Evolutionary conservation across 1,139 yeast species (phyloP), one percentile per base, ranked within the genome.

Genomic region (Hyphopichia burtonii): DNA sequence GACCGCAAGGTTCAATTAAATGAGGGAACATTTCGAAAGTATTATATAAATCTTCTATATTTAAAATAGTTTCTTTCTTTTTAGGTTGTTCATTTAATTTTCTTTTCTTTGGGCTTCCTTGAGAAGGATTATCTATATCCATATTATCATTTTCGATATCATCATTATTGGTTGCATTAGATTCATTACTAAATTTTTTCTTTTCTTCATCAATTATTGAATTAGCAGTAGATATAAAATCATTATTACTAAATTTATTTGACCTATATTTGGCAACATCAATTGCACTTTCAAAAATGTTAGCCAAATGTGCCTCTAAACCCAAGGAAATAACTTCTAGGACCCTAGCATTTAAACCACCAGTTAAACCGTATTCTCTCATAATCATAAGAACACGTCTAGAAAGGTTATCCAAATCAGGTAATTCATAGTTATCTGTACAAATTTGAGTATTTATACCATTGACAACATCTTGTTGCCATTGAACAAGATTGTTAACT

Each of bases 401-500:
- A 40, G 81, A 78, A 40, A 94, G 65, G 38, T 78, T 76, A 38
- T 84, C 93, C 34, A 76, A 71, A 52, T 93, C 98, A 0, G 98
- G 98, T 12, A 93, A 64, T 49, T 93, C 93, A 57, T 74, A 87
- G 33, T 80, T 74, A 51, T 91, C 96, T 1, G 89, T 74, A 1
- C 94, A 78, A 32, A 93, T 70, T 4, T 95, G 95, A 2, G 94
- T 81, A 52, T 88, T 89, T 42, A 89, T 80, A n/a, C 95, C 95
- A 56, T 85, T 91, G 40, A 86, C 78, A 20, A 93, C 90, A 59
- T 94, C 99, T 61, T 90, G 96, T 23, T 94, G 90, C 95, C 96
- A 90, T 52, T 85, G 85, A 42, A 82, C 77, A 52, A 90, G 68
- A 62, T 82, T 77, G 55, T 82, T 71, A 31, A 74, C 76, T 46